phyloP scores from a whole-genome alignment of 1,139 yeast genomes.

The Diutina pseudorugosa region DNA sequence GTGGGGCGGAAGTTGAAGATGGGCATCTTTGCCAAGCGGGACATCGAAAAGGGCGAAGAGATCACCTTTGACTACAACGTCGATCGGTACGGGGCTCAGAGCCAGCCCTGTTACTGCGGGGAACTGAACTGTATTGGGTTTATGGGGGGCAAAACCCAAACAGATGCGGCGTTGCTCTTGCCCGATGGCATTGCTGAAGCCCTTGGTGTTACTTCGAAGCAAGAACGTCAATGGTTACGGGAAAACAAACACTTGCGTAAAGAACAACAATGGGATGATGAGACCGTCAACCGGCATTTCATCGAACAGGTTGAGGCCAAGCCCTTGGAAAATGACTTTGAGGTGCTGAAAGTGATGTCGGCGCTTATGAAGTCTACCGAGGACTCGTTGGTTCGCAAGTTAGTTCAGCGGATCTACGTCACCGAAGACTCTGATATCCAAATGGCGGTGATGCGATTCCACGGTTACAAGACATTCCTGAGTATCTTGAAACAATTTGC shows the following conservation, averaged over 20 bases:
- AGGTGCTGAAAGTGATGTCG: constrained; percentile 72
- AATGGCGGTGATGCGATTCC: constrained; percentile 56
- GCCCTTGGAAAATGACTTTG: constrained; percentile 38
- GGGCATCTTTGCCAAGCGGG: constrained; percentile 87
- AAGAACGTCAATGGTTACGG: constrained; percentile 55
- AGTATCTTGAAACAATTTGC: constrained; percentile 24
- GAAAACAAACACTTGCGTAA: constrained; percentile 36
- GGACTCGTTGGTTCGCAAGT: constrained; percentile 46
- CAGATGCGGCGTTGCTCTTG: constrained; percentile 72
- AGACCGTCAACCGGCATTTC: constrained; percentile 51
- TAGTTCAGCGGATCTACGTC: constrained; percentile 52
- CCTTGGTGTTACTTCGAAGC: constrained; percentile 56
- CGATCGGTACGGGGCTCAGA: constrained; percentile 89
- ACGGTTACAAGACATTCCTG: constrained; percentile 77
- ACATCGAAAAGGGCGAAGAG: constrained; percentile 72
- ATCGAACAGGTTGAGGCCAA: constrained; percentile 45
- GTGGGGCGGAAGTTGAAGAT: constrained; percentile 81
- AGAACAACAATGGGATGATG: constrained; percentile 43
- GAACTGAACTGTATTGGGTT: constrained; percentile 85
- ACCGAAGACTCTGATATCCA: constrained; percentile 47
- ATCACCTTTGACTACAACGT: constrained; percentile 93
- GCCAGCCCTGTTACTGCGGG: constrained; percentile 92
- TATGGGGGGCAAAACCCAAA: constrained; percentile 94
- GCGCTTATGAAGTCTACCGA: constrained; percentile 73
- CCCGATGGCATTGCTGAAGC: constrained; percentile 84